Percentiles rank a stretch among this genome's conserved stretches.
Conservation (phyloP, 106 monocot genomes). For the Phalaenopsis aphrodite region DNA sequence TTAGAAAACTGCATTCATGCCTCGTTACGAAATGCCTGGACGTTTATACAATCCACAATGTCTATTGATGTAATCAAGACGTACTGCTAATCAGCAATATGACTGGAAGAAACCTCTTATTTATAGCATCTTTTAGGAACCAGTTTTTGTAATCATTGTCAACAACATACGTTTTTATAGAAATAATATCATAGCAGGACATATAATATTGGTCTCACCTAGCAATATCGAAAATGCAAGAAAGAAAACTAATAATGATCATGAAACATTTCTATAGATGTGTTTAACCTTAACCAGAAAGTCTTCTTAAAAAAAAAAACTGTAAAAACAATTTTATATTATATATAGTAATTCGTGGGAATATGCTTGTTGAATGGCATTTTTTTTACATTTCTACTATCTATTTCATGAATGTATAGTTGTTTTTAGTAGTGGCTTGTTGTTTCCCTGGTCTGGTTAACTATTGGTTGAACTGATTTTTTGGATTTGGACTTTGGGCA, state of each 20-base stretch:
- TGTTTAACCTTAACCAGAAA: no score
- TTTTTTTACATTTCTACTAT: no score
- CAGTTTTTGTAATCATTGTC: not conserved
- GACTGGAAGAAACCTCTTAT: not conserved
- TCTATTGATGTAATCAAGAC: not conserved
- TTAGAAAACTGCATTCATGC: not conserved
- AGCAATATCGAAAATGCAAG: not conserved
- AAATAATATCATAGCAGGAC: not conserved
- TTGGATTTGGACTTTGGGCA: no score
- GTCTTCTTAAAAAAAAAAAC: no score
- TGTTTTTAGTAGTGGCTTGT: no score
- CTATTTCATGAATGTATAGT: no score
- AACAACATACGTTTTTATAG: not conserved
- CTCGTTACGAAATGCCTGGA: not conserved
- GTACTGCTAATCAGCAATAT: not conserved
- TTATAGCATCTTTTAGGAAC: not conserved
- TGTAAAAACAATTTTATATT: no score
- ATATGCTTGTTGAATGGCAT: no score
- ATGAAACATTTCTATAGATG: not conserved
- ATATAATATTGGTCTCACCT: not conserved
- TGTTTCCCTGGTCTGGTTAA: no score
- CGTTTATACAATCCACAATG: not conserved
- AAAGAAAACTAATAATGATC: not conserved
- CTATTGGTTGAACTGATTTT: no score
- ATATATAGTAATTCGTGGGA: no score